Evolutionary conservation across 495 filamentous ascomycete species (phyloP), one percentile per base, ranked within the genome.

Genomic region (Daldinia bambusicola): DNA sequence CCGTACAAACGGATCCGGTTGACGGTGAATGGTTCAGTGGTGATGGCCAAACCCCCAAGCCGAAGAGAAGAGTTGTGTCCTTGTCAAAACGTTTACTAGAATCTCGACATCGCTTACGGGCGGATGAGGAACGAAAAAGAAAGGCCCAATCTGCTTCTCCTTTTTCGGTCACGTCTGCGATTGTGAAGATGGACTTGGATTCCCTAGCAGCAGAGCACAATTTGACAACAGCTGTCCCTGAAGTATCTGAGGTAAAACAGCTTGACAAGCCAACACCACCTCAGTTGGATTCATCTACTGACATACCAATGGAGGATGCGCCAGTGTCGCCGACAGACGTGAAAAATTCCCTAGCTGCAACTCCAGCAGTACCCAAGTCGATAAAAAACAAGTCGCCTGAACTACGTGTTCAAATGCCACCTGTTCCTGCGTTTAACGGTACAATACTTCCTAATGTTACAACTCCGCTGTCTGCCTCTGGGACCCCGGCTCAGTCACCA

Each of bases 401-500:
- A 10, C 70, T 89, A 36, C 81, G 83, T 30, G 83, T 87, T 7
- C 84, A 86, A 38, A 74, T 84, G 75, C 85, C 86, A 2, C 79
- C 82, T 12, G 80, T 85, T 10, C 81, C 79, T 2, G 78, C 77
- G 4, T 81, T 82, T 36, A 80, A 67, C 36, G 78, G 65, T 48
- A 60, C 70, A 4, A 71, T 79, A 0, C 64, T 64, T 5, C 56
- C 77, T 8, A 76, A 73, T 13, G 69, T 77, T 5, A 79, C 79
- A 1, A 86, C 84, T 9, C 81, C 86, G 12, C 34, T 78, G 32
- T 84, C 84, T 30, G 78, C 84, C 1, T 78, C 74, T 10, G 78
- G 80, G 37, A 78, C 83, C 10, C 43, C 80, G 1, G 70, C 80
- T 0, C 88, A 88, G 43, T 89, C 90, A 0, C 86, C 89, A 14